A percentile compares a stretch with the other conserved stretches of the same genome.
These are phyloP conservation scores for Penicillium frequentans DNA, from an alignment of 2,329 filamentous ascomycete species.

Conservation along the genomic window DNA sequence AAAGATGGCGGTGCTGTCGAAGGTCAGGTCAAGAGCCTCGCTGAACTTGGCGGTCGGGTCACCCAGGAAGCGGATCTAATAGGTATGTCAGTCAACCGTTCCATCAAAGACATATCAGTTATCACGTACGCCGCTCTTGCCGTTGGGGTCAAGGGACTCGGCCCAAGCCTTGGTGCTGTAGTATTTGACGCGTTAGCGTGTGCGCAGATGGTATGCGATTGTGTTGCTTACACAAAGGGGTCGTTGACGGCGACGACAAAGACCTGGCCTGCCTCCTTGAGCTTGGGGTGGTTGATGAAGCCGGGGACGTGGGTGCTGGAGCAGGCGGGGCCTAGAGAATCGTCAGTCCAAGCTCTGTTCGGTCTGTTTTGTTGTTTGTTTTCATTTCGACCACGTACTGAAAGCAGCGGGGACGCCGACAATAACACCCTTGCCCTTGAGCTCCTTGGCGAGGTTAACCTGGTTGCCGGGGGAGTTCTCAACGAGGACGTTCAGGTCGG, in stretches of 20 bases:
- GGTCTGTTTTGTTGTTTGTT: neutral
- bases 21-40: slow-evolving; percentile 77
- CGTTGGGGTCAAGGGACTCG: slow-evolving; percentile 71
- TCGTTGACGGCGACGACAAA: slow-evolving; percentile 95
- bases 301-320: slow-evolving; percentile 75
- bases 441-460: slow-evolving; percentile 79
- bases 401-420: slow-evolving; percentile 84
- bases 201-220: neutral
- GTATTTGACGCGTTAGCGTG: slow-evolving; percentile 6
- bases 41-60: slow-evolving; percentile 80
- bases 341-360: slow-evolving; percentile 6
- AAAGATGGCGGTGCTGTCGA: slow-evolving; percentile 77
- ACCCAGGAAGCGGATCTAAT: slow-evolving; percentile 83
- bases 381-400: slow-evolving; percentile 44
- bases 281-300: slow-evolving; percentile 76
- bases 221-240: slow-evolving; percentile 74
- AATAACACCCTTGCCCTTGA: slow-evolving; percentile 75
- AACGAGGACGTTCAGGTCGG: slow-evolving; percentile 72
- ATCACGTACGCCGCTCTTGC: slow-evolving; percentile 71
- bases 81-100: neutral
- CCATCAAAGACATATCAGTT: neutral
- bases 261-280: slow-evolving; percentile 78
- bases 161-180: slow-evolving; percentile 86
- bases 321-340: slow-evolving; percentile 55
- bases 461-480: slow-evolving; percentile 90